phyloP scores from a whole-genome alignment of 1,284 basidiomycete genomes.

The Porodaedalea pini region DNA sequence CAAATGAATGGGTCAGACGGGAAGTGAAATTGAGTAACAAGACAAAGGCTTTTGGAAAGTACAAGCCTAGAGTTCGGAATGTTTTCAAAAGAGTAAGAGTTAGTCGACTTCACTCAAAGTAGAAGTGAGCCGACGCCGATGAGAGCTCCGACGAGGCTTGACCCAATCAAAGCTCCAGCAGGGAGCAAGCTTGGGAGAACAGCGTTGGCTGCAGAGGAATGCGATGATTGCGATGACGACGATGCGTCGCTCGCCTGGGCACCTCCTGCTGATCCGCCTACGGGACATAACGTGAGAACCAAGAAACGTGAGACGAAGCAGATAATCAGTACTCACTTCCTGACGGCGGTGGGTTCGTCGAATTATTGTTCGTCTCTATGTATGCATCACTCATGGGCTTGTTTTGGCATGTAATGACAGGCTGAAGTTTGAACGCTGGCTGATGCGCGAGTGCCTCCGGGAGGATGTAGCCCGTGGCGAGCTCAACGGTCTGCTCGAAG shows the following conservation, averaged over 20 bases:
- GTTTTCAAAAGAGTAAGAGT: not conserved
- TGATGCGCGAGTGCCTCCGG: conserved; percentile 61
- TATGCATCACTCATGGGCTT: conserved; percentile 57
- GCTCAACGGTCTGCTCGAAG: conserved; percentile 63
- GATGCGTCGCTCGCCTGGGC: conserved; percentile 28
- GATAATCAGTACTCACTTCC: conserved; percentile 18
- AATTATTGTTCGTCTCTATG: conserved; percentile 64
- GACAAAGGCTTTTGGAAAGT: not conserved
- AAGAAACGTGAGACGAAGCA: not conserved
- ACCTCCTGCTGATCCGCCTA: conserved; percentile 37
- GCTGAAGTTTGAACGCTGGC: conserved; percentile 57
- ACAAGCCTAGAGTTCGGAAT: not conserved
- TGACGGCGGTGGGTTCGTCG: conserved; percentile 46
- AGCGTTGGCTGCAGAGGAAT: not conserved
- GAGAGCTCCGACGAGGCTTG: conserved; percentile 9
- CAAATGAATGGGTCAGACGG: too few relatives aligned
- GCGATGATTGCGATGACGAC: conserved; percentile 7
- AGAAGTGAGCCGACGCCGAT: conserved; percentile 4
- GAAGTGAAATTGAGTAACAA: too few relatives aligned
- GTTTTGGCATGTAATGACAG: conserved; percentile 67
- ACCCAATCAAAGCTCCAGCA: conserved; percentile 2
- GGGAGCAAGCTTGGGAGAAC: not conserved
- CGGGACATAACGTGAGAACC: not conserved
- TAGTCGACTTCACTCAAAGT: not conserved
- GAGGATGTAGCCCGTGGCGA: conserved; percentile 69